Percentiles rank a stretch among this genome's conserved stretches.
These are phyloP conservation scores for Ceriops decandra DNA, from an alignment of 345 rosid genomes.

Conservation along the genomic window DNA sequence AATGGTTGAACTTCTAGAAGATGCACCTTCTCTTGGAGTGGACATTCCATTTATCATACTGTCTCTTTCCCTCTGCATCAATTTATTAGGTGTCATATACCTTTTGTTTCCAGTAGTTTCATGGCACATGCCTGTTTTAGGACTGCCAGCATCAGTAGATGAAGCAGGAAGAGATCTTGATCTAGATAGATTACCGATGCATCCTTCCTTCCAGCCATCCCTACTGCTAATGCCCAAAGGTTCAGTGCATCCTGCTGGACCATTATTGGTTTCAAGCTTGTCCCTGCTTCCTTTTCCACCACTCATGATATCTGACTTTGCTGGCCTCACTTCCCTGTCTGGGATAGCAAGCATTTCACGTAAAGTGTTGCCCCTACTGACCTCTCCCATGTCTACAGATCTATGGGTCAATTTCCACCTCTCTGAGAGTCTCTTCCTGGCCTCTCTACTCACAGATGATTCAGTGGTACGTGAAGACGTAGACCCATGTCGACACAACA, in stretches of 20 bases:
- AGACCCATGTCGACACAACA: conserved; percentile 37
- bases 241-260: conserved; percentile 34
- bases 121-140: conserved; percentile 29
- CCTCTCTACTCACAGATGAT: conserved; percentile 80
- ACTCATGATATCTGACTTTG: conserved; percentile 33
- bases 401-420: conserved; percentile 87
- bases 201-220: conserved; percentile 88
- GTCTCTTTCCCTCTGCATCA: conserved; percentile 42
- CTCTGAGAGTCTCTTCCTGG: conserved; percentile 85
- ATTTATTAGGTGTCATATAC: conserved; percentile 44
- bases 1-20: conserved; percentile 42
- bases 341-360: conserved; percentile 93
- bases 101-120: conserved; percentile 43
- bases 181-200: conserved; percentile 43
- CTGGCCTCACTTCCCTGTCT: conserved; percentile 47
- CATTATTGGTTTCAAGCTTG: conserved; percentile 25
- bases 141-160: conserved; percentile 42
- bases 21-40: conserved; percentile 35
- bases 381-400: conserved; percentile 47
- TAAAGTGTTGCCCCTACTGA: conserved; percentile 61
- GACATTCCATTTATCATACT: conserved; percentile 41
- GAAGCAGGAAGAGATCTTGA: conserved; percentile 73
- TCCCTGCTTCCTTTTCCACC: conserved; percentile 31
- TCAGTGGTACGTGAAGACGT: conserved; percentile 48
- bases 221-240: conserved; percentile 93